These are phyloP conservation scores for Linnemannia elongata DNA, from an alignment of 192 early-diverging fungal species.

Conservation along the genomic window DNA sequence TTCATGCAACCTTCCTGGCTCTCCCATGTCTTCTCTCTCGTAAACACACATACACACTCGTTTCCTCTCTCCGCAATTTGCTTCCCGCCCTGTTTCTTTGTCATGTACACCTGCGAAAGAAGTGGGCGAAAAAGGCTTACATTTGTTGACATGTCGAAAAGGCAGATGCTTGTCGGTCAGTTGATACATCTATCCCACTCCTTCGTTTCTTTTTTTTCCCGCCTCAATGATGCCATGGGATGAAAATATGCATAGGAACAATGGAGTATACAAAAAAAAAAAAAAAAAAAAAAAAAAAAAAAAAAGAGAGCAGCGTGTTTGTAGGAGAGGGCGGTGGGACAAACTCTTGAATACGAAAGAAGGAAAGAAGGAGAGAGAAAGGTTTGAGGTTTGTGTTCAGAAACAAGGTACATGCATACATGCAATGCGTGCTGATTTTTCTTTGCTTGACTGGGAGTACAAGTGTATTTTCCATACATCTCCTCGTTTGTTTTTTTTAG, in stretches of 20 bases:
- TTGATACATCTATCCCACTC: background rate
- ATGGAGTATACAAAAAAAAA: background rate
- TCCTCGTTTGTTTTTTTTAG: background rate
- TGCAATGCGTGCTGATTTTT: background rate
- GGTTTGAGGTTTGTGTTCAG: background rate
- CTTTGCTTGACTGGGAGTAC: background rate
- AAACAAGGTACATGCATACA: background rate
- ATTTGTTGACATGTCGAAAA: background rate
- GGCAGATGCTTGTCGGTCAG: background rate
- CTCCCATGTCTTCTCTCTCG: background rate
- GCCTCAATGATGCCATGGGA: background rate
- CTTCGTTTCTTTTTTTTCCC: background rate
- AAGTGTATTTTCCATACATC: background rate
- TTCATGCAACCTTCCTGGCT: background rate
- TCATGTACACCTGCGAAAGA: background rate
- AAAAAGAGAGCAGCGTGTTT: background rate
- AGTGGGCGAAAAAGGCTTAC: background rate
- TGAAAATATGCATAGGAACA: background rate
- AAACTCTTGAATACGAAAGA: background rate
- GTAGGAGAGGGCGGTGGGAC: background rate
- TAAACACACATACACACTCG: background rate
- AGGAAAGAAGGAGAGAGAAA: background rate
- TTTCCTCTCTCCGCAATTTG: background rate
- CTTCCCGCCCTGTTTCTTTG: background rate
- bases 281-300: too few species aligned